phyloP scores from a whole-genome alignment of 768 basidiomycete genomes.

The Solioccasus polychromus region DNA sequence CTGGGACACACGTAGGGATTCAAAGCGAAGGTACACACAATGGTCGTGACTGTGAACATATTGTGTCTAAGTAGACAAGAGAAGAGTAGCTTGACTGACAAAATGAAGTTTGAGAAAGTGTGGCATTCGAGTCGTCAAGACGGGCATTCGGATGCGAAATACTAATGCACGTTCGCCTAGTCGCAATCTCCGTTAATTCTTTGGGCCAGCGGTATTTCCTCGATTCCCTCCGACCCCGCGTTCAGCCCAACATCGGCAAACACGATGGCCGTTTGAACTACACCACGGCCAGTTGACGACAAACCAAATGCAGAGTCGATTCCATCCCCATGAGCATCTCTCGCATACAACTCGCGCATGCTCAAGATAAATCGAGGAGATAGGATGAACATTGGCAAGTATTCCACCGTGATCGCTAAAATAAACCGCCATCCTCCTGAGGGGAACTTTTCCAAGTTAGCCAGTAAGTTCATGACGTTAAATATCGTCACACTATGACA shows the following conservation, averaged over 20 bases:
- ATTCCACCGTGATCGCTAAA: neutral
- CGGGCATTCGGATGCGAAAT: too few relatives aligned
- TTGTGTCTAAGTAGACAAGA: too few relatives aligned
- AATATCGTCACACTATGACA: neutral
- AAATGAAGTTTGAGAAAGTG: too few relatives aligned
- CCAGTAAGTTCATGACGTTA: neutral
- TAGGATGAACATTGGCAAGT: neutral
- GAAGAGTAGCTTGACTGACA: too few relatives aligned
- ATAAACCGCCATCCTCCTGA: neutral
- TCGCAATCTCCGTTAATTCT: too few relatives aligned
- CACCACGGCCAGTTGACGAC: neutral
- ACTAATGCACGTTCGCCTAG: too few relatives aligned
- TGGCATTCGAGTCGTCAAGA: too few relatives aligned
- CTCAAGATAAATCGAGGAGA: neutral
- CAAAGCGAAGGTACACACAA: neutral
- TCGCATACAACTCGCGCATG: neutral
- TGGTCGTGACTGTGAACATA: neutral
- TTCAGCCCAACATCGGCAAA: too few relatives aligned
- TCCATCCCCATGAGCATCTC: neutral
- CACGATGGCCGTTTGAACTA: too few relatives aligned
- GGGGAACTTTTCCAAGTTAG: neutral
- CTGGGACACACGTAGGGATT: slow-evolving; percentile 35
- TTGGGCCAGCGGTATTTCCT: too few relatives aligned
- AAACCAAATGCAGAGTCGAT: slow-evolving; percentile 1
- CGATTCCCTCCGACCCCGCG: too few relatives aligned